phyloP scores from a whole-genome alignment of 2,329 filamentous ascomycete genomes.

The Didymella sp. region DNA sequence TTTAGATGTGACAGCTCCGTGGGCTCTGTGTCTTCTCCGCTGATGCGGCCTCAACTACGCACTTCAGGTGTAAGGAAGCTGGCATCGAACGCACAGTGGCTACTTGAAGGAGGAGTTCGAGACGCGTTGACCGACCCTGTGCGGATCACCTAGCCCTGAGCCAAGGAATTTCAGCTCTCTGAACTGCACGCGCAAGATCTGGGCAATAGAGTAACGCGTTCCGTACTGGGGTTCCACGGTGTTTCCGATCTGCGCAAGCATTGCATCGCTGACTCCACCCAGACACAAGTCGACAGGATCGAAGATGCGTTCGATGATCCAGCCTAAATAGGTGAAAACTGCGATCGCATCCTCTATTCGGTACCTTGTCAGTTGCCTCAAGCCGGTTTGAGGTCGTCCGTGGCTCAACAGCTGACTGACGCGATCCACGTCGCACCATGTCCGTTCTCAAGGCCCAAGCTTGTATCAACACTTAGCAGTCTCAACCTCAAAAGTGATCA shows the following conservation, averaged over 20 bases:
- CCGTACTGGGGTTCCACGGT: neutral
- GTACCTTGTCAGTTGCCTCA: neutral
- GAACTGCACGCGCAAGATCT: neutral
- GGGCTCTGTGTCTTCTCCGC: neutral
- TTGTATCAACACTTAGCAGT: constrained; percentile 7
- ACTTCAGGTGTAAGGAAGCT: neutral
- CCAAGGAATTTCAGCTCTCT: neutral
- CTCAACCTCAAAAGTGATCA: neutral
- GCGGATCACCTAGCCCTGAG: neutral
- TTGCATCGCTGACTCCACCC: neutral
- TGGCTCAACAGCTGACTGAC: constrained; percentile 1
- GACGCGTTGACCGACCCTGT: neutral
- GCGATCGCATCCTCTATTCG: neutral
- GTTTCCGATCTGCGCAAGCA: neutral
- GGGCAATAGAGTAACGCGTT: neutral
- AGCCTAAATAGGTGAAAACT: neutral
- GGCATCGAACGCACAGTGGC: neutral
- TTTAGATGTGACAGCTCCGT: neutral
- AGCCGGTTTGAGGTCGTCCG: neutral
- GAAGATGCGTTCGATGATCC: neutral
- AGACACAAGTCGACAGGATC: neutral
- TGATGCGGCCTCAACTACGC: neutral
- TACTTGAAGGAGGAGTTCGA: neutral
- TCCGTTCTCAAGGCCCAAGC: constrained; percentile 1
- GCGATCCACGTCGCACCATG: constrained; percentile 13